A percentile compares a stretch with the other conserved stretches of the same genome.
Evolutionary conservation across 2,329 filamentous ascomycete genomes (phyloP).

Genomic region (Penicillium oxalicum): DNA sequence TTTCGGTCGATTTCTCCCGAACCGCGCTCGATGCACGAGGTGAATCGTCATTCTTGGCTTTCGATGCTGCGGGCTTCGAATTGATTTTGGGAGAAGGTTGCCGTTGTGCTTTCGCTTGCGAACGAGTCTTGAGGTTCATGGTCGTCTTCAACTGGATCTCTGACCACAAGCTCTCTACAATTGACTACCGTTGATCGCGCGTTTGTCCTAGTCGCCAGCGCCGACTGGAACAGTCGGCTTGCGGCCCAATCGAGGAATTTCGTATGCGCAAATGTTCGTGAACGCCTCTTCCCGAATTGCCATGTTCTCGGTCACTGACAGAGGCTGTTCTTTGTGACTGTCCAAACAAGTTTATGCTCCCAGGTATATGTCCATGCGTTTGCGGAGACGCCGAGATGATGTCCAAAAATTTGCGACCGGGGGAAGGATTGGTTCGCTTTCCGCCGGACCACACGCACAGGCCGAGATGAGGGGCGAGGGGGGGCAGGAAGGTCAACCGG

Average conservation of each 20-base stretch:
- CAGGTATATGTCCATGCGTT: not conserved
- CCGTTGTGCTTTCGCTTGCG: conserved; percentile 11
- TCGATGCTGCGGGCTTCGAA: conserved; percentile 11
- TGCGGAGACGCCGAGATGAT: not conserved
- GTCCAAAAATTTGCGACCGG: not conserved
- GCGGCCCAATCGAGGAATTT: conserved; percentile 9
- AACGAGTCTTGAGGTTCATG: conserved; percentile 18
- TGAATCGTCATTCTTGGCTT: conserved; percentile 14
- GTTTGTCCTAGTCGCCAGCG: conserved; percentile 15
- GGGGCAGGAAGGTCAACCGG: conserved; percentile 7
- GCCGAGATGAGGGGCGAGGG: conserved; percentile 2
- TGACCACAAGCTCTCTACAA: not conserved
- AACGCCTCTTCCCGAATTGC: conserved; percentile 15
- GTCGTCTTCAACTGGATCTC: not conserved
- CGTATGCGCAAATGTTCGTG: conserved; percentile 13
- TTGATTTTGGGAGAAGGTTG: conserved; percentile 4
- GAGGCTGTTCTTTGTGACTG: not conserved
- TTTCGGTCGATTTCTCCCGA: conserved; percentile 21
- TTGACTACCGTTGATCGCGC: not conserved
- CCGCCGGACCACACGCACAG: conserved; percentile 1
- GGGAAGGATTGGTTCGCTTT: conserved; percentile 2
- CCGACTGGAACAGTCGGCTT: conserved; percentile 8
- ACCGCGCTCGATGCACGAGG: conserved; percentile 13
- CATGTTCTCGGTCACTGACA: conserved; percentile 15
- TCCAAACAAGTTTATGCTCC: not conserved